A percentile compares a stretch with the other conserved stretches of the same genome.
Conservation (phyloP, 495 filamentous ascomycete genomes). For the Aspergillus cristatus region DNA sequence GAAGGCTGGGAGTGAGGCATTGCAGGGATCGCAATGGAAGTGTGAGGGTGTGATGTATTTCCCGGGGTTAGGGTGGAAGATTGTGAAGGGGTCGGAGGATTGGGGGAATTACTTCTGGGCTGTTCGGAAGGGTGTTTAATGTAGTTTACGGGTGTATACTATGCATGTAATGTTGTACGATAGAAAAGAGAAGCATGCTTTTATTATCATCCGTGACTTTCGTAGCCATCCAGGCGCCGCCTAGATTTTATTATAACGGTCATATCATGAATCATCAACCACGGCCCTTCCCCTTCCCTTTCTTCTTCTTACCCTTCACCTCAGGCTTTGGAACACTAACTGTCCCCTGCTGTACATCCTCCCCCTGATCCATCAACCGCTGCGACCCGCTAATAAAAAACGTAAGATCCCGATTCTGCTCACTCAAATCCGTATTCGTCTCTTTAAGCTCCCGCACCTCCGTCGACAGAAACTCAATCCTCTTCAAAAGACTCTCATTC, state of each 20-base stretch:
- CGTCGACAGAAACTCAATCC: conserved; percentile 57
- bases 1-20: conserved; percentile 44
- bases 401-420: conserved; percentile 81
- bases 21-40: conserved; percentile 51
- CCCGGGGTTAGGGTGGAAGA: conserved; percentile 85
- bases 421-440: conserved; percentile 55
- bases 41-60: conserved; percentile 68
- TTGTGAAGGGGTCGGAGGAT: conserved; percentile 70
- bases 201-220: too few species aligned
- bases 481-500: conserved; percentile 64
- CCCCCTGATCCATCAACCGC: conserved; percentile 62
- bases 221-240: too few species aligned
- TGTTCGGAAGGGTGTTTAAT: conserved; percentile 51
- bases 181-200: too few species aligned
- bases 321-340: conserved; percentile 43
- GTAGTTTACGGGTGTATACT: neutral
- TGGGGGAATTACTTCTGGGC: conserved; percentile 97
- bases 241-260: too few species aligned
- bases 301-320: conserved; percentile 47
- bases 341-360: conserved; percentile 50
- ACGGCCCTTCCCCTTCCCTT: conserved; percentile 27
- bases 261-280: too few species aligned
- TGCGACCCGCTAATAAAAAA: conserved; percentile 83
- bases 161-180: too few species aligned
- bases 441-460: conserved; percentile 45